These are phyloP conservation scores for Neurospora sp. DNA, from an alignment of 495 filamentous ascomycete genomes.

Conservation along the genomic window DNA sequence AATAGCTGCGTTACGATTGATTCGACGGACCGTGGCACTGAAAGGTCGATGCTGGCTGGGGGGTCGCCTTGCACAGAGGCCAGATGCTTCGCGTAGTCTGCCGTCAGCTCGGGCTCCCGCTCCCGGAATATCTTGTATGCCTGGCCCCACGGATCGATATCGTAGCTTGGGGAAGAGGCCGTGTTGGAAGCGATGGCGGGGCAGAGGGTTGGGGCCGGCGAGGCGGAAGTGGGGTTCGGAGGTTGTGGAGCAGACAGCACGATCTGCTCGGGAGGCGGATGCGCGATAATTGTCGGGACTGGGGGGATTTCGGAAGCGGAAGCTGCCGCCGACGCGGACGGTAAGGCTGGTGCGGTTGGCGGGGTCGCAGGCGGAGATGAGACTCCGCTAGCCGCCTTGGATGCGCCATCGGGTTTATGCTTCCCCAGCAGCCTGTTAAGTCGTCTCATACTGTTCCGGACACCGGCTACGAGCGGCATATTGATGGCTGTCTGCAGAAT, in stretches of 20 bases:
- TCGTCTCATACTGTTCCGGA: no score
- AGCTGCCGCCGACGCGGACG: neutral
- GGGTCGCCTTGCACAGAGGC: neutral
- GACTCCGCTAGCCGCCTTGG: neutral
- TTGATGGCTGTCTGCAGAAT: no score
- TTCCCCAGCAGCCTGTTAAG: no score
- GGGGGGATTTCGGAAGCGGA: neutral
- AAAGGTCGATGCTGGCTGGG: neutral
- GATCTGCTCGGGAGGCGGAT: neutral
- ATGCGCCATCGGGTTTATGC: no score
- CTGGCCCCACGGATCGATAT: neutral
- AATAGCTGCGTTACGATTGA: slow-evolving; percentile 13
- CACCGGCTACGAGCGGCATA: no score
- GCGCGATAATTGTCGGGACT: neutral
- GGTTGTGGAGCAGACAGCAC: neutral
- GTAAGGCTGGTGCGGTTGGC: neutral
- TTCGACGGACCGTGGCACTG: neutral
- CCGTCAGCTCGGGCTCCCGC: neutral
- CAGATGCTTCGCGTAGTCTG: neutral
- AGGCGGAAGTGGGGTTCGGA: neutral
- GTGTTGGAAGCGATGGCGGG: neutral
- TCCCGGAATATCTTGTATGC: neutral
- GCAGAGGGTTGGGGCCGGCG: neutral
- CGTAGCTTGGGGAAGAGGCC: neutral
- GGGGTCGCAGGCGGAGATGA: neutral